phyloP scores from a whole-genome alignment of 805 yeast genomes.

The Scheffersomyces lignosus region DNA sequence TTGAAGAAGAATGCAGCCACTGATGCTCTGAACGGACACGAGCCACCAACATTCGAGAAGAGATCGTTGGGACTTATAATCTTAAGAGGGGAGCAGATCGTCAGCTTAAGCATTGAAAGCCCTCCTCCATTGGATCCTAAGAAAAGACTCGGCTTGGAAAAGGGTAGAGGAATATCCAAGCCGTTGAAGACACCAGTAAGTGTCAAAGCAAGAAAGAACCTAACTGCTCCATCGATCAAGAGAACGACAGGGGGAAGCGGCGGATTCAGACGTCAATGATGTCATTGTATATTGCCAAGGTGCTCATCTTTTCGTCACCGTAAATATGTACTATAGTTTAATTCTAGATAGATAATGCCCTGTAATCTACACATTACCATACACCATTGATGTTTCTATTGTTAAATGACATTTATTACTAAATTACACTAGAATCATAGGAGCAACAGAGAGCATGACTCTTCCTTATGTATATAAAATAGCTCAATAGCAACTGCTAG shows the following conservation, averaged over 20 bases:
- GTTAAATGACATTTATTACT: no score
- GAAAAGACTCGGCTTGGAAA: conserved; percentile 24
- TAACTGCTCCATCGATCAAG: conserved; percentile 23
- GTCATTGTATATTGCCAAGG: no score
- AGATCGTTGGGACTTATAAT: conserved; percentile 79
- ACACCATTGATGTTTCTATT: no score
- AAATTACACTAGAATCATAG: no score
- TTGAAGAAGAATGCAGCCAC: conserved; percentile 26
- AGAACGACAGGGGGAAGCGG: conserved; percentile 1
- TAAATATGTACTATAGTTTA: no score
- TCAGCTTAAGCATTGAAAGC: conserved; percentile 66
- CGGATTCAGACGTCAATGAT: neutral
- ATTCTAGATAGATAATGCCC: no score
- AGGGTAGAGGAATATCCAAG: conserved; percentile 24
- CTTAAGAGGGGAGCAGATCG: conserved; percentile 84
- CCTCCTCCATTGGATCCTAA: conserved; percentile 52
- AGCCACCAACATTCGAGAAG: conserved; percentile 57
- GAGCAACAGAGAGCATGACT: no score
- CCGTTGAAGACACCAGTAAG: conserved; percentile 39
- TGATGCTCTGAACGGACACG: conserved; percentile 16
- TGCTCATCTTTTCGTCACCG: no score
- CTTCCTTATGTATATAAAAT: no score
- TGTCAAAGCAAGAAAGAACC: conserved; percentile 19
- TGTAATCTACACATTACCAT: no score
- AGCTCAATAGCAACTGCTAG: no score